Base-by-base conservation (phyloP, 176 grass and related monocot genomes). In the Bolboschoenus planiculmis region DNA sequence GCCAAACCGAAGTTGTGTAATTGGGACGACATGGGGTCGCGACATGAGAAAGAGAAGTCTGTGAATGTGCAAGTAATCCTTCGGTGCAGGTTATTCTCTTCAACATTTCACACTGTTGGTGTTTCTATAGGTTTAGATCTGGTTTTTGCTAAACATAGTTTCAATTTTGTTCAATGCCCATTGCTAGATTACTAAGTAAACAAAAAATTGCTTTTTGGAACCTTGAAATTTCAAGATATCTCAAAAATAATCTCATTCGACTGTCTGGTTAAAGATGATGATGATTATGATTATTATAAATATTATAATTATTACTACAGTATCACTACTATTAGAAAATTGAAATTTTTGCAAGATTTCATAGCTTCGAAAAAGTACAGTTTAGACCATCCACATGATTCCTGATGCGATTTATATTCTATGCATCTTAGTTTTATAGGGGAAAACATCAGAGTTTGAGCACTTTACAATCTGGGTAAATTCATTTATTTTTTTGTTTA, bases 31-130 rank as follows among this genome's bases (percentile, higher is more conserved):
- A 97, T 97, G 95, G 89, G 88, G 65, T 95, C 97, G 85, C 90
- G 97, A 85, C 89, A 86, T 74, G 97, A 99, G 67, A 99, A 99
- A 81, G 93, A 99, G 72, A 99, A 99, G 89, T 77, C 93, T 31
- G 97, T 99, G 13, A 99, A 99, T 85, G 97, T 99, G 50, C 97
- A 99, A 85, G 97, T 96, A 24, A 88, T 99, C 70, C 89, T 99
- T 72, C 89, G 97, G 6, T 99, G 97, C 97, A 99, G 97, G 97
- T 95, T 83, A 42, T 47, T n/a, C 20, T 14, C 57, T 11, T 47
- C 10, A 0, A 15, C 15, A 18, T 66, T n/a, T 29, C 75, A 20
- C 3, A 23, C 56, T 16, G 10, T 43, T 20, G 34, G 39, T 59
- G 18, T 20, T 78, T 21, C 6, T 10, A 39, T 68, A 68, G 34